Percentiles rank a stretch among this genome's conserved stretches.
Conservation (phyloP, 2,329 filamentous ascomycete species). For the Neurospora sp. region DNA sequence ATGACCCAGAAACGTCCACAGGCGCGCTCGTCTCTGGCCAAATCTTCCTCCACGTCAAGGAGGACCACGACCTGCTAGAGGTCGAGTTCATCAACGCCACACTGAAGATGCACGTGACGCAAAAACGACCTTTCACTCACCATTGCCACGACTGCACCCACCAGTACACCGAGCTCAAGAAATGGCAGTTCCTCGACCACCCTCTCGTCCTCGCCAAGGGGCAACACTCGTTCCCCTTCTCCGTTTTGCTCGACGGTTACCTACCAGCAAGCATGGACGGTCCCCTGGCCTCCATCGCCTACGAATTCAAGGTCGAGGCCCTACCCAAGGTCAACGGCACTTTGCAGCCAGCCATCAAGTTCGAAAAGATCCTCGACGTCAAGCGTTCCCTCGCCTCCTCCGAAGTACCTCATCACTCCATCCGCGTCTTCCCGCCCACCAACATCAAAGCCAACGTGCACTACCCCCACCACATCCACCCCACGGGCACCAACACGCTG, state of each 20-base stretch:
- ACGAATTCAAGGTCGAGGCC: slow-evolving; percentile 63
- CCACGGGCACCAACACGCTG: slow-evolving; percentile 71
- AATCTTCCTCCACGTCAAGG: slow-evolving; percentile 62
- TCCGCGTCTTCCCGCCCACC: slow-evolving; percentile 92
- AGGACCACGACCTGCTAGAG: slow-evolving; percentile 44
- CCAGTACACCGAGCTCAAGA: slow-evolving; percentile 63
- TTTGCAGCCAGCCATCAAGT: slow-evolving; percentile 37
- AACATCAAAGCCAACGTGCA: slow-evolving; percentile 81
- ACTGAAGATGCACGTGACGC: slow-evolving; percentile 59
- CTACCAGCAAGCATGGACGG: slow-evolving; percentile 78
- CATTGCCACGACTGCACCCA: slow-evolving; percentile 71
- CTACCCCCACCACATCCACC: slow-evolving; percentile 74
- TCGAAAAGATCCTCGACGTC: slow-evolving; percentile 60
- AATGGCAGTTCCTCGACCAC: slow-evolving; percentile 64
- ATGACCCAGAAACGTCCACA: slow-evolving; percentile 61
- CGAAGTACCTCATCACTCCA: slow-evolving; percentile 74
- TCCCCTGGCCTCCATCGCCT: slow-evolving; percentile 61
- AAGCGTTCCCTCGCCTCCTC: slow-evolving; percentile 67
- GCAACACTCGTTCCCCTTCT: slow-evolving; percentile 77
- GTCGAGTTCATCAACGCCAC: slow-evolving; percentile 64
- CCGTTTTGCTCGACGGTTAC: slow-evolving; percentile 72
- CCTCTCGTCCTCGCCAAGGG: slow-evolving; percentile 43
- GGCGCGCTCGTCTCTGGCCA: slow-evolving; percentile 81
- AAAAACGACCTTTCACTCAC: slow-evolving; percentile 70
- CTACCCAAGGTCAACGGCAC: slow-evolving; percentile 40